Percentiles rank a stretch among this genome's conserved stretches.
These are phyloP conservation scores for Colletotrichum orchidophilum DNA, from an alignment of 2,329 filamentous ascomycete species.

Conservation along the genomic window DNA sequence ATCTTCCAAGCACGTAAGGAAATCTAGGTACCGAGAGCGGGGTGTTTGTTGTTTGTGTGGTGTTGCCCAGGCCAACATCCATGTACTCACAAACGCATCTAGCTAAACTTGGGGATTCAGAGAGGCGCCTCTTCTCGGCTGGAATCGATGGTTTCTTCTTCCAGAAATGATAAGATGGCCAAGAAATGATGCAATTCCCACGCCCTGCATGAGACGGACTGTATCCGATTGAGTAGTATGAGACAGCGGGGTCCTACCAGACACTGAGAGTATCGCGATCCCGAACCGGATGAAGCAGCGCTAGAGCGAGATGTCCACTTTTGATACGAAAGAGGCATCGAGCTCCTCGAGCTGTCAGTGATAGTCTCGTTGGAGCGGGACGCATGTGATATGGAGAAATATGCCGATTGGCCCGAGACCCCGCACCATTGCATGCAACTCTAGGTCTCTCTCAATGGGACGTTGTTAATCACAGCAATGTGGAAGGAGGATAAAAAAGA, in stretches of 20 bases:
- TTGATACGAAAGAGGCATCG: conserved; percentile 25
- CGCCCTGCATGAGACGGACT: conserved; percentile 22
- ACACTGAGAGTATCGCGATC: not conserved
- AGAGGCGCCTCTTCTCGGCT: not conserved
- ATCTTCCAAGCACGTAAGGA: not conserved
- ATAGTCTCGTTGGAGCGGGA: conserved; percentile 10
- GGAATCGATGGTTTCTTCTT: conserved; percentile 2
- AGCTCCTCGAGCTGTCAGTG: not conserved
- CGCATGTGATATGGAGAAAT: conserved; percentile 22
- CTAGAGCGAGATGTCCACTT: conserved; percentile 16
- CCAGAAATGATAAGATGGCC: conserved; percentile 28
- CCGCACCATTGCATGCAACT: conserved; percentile 27
- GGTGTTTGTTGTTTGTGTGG: not conserved
- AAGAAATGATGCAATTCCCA: conserved; percentile 24
- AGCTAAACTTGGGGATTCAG: conserved; percentile 12
- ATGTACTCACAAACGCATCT: conserved; percentile 4
- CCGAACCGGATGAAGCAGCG: not conserved
- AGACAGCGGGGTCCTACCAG: conserved; percentile 5
- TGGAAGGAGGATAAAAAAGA: conserved; percentile 32
- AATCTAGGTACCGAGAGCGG: conserved; percentile 22
- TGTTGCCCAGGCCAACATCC: conserved; percentile 11
- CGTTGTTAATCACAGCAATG: conserved; percentile 15
- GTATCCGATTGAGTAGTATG: conserved; percentile 27
- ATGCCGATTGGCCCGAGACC: conserved; percentile 33
- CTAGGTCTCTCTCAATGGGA: conserved; percentile 8